Base-by-base conservation (phyloP, 345 rosid genomes). In the Ceriops tagal region DNA sequence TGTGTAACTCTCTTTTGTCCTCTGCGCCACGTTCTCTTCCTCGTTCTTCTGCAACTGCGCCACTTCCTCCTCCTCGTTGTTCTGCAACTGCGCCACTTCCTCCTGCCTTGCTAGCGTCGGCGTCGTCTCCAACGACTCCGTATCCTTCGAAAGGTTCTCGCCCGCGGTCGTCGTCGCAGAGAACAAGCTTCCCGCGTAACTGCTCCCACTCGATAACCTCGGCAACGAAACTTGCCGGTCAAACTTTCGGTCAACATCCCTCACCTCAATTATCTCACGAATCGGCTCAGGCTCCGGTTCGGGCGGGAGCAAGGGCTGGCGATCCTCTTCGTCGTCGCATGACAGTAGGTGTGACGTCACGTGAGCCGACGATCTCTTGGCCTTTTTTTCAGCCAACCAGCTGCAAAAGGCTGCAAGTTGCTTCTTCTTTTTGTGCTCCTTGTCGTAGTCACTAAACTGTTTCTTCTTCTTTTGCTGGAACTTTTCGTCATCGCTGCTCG, bases 201-300 rank as follows among this genome's bases (percentile, higher is more conserved):
- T 89, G 68, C 97, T 93, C 69, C 88, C 96, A 53, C 97, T 93
- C 0, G 97, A 89, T 55, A 89, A 63, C 78, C 97, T 79, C 34
- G 86, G 87, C 79, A 89, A 79, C 9, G 96, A 91, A 19, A 87
- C 85, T 73, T 82, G 86, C 47, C 86, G 82, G 15, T 88, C 95
- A 70, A 88, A 84, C 71, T 72, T 81, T 71, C 79, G 68, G 61
- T 83, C 90, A 69, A 76, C 84, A 28, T 77, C 78, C 35, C 84
- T 68, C 49, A 83, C 87, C 21, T 69, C 66, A 1, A 77, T 37
- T 16, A 30, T 64, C n/a, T 76, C 67, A 18, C 51, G 71, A n/a
- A 58, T 57, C 11, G n/a, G 16, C 55, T 47, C 73, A 1, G 53
- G 69, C 80, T 6, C 75, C 21, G 77, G 73, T 49, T 79, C 81